phyloP scores from a whole-genome alignment of 2,329 filamentous ascomycete species.

The Harringtonia lauricola region DNA sequence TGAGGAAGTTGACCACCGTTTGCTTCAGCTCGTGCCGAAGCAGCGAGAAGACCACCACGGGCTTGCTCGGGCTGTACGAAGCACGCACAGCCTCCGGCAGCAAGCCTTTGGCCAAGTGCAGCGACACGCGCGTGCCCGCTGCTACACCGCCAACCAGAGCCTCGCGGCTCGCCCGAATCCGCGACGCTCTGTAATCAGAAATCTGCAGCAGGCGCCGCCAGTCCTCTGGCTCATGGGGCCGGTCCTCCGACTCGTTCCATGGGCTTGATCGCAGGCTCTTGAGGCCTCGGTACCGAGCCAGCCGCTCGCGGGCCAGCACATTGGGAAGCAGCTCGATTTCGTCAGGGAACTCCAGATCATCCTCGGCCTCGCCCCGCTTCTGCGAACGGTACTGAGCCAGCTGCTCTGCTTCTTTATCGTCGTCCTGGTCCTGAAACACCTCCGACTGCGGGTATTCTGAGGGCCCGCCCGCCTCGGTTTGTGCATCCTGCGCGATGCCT shows the following conservation, averaged over 20 bases:
- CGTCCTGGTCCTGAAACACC: constrained; percentile 77
- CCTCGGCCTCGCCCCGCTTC: constrained; percentile 73
- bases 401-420: constrained; percentile 67
- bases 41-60: constrained; percentile 72
- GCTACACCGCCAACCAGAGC: constrained; percentile 79
- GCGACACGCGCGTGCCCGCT: constrained; percentile 70
- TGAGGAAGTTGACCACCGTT: constrained; percentile 78
- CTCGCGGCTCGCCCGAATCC: constrained; percentile 66
- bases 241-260: constrained; percentile 86
- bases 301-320: constrained; percentile 72
- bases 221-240: constrained; percentile 75
- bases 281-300: constrained; percentile 78
- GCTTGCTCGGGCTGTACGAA: constrained; percentile 41
- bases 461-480: constrained; percentile 58
- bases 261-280: constrained; percentile 81
- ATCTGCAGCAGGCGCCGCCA: constrained; percentile 81
- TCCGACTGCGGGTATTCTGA: constrained; percentile 93
- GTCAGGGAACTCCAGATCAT: constrained; percentile 92
- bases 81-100: constrained; percentile 27
- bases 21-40: constrained; percentile 93
- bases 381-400: constrained; percentile 71
- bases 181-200: constrained; percentile 79
- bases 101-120: constrained; percentile 52
- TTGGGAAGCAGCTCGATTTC: constrained; percentile 91
- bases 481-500: constrained; percentile 51